A percentile compares a stretch with the other conserved stretches of the same genome.
Conservation (phyloP, 2,329 filamentous ascomycete genomes). For the Camillea tinctor region DNA sequence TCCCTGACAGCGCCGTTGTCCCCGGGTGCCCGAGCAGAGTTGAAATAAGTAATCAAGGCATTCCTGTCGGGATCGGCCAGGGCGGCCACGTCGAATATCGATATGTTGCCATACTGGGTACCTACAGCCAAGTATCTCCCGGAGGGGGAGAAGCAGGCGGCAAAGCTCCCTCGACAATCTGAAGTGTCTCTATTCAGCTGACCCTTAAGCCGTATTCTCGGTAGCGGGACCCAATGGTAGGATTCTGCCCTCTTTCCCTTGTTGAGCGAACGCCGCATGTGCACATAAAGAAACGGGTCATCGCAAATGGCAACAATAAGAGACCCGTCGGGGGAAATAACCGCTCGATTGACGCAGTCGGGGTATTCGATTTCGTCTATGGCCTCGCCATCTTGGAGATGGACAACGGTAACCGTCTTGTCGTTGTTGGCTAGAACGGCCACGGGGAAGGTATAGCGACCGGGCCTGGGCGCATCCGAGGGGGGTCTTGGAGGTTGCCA, state of each 20-base stretch:
- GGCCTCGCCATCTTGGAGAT: slow-evolving; percentile 62
- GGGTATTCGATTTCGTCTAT: slow-evolving; percentile 72
- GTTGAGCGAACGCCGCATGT: slow-evolving; percentile 50
- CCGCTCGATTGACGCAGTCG: slow-evolving; percentile 87
- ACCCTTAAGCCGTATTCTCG: slow-evolving; percentile 56
- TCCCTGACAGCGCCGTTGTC: slow-evolving; percentile 78
- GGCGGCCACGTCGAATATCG: slow-evolving; percentile 62
- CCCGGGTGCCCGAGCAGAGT: slow-evolving; percentile 71
- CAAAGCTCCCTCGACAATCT: slow-evolving; percentile 68
- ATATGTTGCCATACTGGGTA: slow-evolving; percentile 78
- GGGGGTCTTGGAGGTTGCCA: slow-evolving; percentile 52
- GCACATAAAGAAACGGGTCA: slow-evolving; percentile 82
- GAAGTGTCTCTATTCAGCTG: slow-evolving; percentile 54
- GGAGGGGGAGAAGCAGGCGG: slow-evolving; percentile 72
- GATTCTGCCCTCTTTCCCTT: slow-evolving; percentile 33
- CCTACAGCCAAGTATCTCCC: slow-evolving; percentile 72
- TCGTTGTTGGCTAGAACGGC: slow-evolving; percentile 88
- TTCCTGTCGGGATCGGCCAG: slow-evolving; percentile 48
- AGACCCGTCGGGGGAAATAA: slow-evolving; percentile 86
- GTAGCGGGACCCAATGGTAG: slow-evolving; percentile 52
- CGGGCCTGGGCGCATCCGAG: slow-evolving; percentile 26
- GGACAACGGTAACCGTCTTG: slow-evolving; percentile 81
- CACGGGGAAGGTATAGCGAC: slow-evolving; percentile 53
- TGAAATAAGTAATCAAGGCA: slow-evolving; percentile 72
- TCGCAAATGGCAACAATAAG: slow-evolving; percentile 84